Percentiles rank a stretch among this genome's conserved stretches.
Evolutionary conservation across 208 protist species (phyloP).

Genomic region (Acanthamoeba triangularis): DNA sequence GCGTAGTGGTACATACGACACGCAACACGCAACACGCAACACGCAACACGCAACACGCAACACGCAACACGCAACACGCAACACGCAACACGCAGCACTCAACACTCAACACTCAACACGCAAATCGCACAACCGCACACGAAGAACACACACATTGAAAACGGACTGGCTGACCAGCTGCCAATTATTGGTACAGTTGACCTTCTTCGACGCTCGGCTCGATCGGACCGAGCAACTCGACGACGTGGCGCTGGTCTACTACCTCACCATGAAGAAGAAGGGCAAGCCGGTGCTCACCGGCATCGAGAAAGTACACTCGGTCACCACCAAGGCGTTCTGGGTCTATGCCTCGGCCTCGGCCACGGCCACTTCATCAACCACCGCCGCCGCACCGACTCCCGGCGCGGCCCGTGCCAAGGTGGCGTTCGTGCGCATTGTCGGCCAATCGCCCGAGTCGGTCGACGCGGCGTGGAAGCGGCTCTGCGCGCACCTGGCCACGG

Average conservation of each 20-base stretch:
- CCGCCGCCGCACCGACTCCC: background rate
- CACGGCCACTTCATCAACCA: background rate
- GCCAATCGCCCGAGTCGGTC: background rate
- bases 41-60: too few relatives aligned
- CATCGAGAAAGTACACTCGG: background rate
- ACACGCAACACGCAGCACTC: too few relatives aligned
- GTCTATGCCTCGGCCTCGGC: background rate
- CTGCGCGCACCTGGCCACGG: background rate
- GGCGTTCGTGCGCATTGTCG: background rate
- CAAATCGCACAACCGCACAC: too few relatives aligned
- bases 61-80: too few relatives aligned
- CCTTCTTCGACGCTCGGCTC: background rate
- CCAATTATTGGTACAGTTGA: background rate
- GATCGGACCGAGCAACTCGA: background rate
- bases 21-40: too few relatives aligned
- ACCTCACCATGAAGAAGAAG: background rate
- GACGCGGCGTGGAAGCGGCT: background rate
- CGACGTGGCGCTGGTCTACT: background rate
- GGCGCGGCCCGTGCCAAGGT: background rate
- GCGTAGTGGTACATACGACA: background rate
- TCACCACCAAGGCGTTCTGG: background rate
- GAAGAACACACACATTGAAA: too few relatives aligned
- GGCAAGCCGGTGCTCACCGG: background rate
- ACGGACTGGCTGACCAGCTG: background rate
- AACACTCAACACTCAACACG: too few relatives aligned